Conservation (phyloP, 495 filamentous ascomycete species). For the Mytilinidion resinicola region DNA sequence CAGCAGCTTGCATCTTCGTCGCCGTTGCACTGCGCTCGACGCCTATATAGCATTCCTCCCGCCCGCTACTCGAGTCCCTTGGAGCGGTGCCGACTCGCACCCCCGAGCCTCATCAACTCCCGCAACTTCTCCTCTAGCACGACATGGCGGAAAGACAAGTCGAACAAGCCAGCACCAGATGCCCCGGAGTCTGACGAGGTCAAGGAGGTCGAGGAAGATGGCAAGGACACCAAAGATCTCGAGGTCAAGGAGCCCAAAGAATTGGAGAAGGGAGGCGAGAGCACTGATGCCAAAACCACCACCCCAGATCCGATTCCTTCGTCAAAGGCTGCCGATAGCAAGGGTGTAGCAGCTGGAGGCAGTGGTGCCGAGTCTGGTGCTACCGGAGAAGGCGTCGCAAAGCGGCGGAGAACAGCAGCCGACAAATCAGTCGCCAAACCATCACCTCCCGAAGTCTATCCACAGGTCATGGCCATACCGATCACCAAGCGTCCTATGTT, state of each 20-base stretch:
- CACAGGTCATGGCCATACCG: conserved; percentile 98
- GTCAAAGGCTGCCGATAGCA: conserved; percentile 23
- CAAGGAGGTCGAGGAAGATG: conserved; percentile 43
- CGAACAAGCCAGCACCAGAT: conserved; percentile 21
- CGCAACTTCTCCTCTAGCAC: conserved; percentile 36
- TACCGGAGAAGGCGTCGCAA: conserved; percentile 48
- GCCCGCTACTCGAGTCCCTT: background rate
- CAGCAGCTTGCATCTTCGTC: background rate
- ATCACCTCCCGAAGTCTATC: conserved; percentile 87
- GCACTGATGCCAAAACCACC: conserved; percentile 38
- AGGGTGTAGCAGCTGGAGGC: conserved; percentile 35
- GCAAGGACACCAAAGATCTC: conserved; percentile 33
- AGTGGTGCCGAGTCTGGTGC: conserved; percentile 44
- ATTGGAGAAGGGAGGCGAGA: conserved; percentile 42
- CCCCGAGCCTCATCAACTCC: conserved; percentile 16
- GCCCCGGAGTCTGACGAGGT: conserved; percentile 12
- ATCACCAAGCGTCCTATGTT: conserved; percentile 92
- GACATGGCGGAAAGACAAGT: conserved; percentile 37
- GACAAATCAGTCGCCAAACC: conserved; percentile 67
- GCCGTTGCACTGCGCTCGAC: conserved; percentile 4
- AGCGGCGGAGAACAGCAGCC: conserved; percentile 53
- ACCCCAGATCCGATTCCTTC: conserved; percentile 42
- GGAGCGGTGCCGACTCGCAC: conserved; percentile 4
- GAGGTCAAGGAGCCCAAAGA: conserved; percentile 45
- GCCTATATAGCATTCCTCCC: conserved; percentile 8